A percentile compares a stretch with the other conserved stretches of the same genome.
Conservation (phyloP, 768 basidiomycete species). For the Asterophora lycoperdoides region DNA sequence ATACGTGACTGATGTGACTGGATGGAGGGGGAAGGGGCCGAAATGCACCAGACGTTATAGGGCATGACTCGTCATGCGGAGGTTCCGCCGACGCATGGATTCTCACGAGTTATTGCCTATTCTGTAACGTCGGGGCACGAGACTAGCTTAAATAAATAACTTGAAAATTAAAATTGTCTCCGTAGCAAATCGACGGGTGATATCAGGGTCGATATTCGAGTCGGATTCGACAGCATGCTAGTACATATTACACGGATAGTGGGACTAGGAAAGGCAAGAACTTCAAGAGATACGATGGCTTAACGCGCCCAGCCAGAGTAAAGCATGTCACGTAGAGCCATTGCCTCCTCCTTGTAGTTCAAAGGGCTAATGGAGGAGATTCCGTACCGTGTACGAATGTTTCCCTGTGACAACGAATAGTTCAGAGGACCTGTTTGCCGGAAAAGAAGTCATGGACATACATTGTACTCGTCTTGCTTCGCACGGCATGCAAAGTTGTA, state of each 20-base stretch:
- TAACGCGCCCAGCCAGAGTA: conserved; percentile 54
- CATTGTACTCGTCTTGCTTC: conserved; percentile 82
- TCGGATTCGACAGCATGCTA: conserved; percentile 1
- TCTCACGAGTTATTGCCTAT: no score
- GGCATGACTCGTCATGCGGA: no score
- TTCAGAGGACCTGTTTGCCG: no score
- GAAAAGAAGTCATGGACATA: conserved; percentile 40
- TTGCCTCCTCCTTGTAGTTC: conserved; percentile 68
- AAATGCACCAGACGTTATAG: no score
- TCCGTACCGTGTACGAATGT: conserved; percentile 76
- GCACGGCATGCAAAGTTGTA: conserved; percentile 87
- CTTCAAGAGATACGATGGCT: neutral
- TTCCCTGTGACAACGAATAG: conserved; percentile 51
- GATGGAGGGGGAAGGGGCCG: no score
- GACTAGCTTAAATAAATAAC: no score
- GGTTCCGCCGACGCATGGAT: no score
- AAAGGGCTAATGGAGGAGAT: conserved; percentile 62
- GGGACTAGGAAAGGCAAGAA: neutral
- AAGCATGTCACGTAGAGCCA: conserved; percentile 55
- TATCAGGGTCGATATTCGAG: no score
- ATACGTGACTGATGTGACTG: no score
- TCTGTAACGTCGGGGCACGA: no score
- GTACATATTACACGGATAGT: conserved; percentile 4
- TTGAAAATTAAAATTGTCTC: no score
- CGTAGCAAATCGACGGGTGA: conserved; percentile 10